These are phyloP conservation scores for Periconia sp. DNA, from an alignment of 2,329 filamentous ascomycete genomes.

Conservation along the genomic window DNA sequence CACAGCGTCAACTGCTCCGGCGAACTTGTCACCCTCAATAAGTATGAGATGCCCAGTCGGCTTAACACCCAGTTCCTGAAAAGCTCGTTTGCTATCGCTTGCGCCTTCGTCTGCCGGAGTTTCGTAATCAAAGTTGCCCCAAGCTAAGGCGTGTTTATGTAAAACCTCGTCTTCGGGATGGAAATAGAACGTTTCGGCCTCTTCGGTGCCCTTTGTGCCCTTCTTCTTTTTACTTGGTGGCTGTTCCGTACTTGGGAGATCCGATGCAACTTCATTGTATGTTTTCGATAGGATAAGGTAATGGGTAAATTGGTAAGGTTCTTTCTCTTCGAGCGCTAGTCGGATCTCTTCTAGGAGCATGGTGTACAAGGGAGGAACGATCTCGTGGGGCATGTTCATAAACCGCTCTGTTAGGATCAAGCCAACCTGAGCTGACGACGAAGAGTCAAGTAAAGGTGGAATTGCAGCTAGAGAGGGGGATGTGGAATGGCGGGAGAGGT, in stretches of 20 bases:
- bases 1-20: conserved; percentile 73
- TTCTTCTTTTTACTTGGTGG: conserved; percentile 49
- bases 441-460: conserved; percentile 37
- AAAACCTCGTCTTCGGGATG: conserved; percentile 94
- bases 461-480: conserved; percentile 58
- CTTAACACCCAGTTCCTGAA: conserved; percentile 89
- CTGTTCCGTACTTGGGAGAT: conserved; percentile 59
- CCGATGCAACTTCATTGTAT: conserved; percentile 86
- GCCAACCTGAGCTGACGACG: conserved; percentile 63
- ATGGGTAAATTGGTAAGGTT: conserved; percentile 91
- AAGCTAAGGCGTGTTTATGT: conserved; percentile 71
- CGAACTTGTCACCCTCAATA: conserved; percentile 78
- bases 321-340: conserved; percentile 83
- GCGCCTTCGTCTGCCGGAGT: conserved; percentile 75
- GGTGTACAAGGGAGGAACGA: conserved; percentile 89
- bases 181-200: conserved; percentile 76
- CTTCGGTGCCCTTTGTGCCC: conserved; percentile 38
- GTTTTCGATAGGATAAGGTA: conserved; percentile 90
- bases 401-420: conserved; percentile 88
- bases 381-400: conserved; percentile 95
- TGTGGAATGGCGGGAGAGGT: conserved; percentile 62
- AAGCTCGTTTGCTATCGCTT: conserved; percentile 89
- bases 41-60: conserved; percentile 82
- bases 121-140: conserved; percentile 74
- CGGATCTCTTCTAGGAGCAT: conserved; percentile 92